Conservation (phyloP, 345 rosid species). For the Gynandropsis gynandra region DNA sequence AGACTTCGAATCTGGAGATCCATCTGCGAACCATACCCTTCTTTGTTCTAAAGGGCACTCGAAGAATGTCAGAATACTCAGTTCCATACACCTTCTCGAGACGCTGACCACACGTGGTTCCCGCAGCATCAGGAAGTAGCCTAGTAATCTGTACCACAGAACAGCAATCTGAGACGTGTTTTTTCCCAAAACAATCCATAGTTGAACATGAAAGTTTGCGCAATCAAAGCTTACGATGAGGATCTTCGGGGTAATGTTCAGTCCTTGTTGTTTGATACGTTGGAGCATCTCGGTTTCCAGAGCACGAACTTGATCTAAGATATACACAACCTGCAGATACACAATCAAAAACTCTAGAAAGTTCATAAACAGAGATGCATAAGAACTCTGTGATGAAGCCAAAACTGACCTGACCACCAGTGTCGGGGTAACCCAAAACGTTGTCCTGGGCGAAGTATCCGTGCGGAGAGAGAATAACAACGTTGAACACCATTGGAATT, state of each 20-base stretch:
- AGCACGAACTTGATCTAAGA: slow-evolving; percentile 94
- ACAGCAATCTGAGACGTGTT: background rate
- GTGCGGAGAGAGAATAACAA: slow-evolving; percentile 81
- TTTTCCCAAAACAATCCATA: background rate
- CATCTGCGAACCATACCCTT: slow-evolving; percentile 68
- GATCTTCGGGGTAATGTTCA: slow-evolving; percentile 72
- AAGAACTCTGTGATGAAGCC: background rate
- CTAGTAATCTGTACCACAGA: slow-evolving; percentile 47
- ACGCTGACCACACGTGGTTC: slow-evolving; percentile 88
- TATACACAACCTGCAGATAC: slow-evolving; percentile 64
- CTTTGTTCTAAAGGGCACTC: slow-evolving; percentile 69
- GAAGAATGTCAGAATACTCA: slow-evolving; percentile 67
- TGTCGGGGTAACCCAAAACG: slow-evolving; percentile 90
- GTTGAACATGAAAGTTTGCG: background rate
- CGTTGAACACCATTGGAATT: slow-evolving; percentile 82
- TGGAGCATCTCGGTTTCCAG: slow-evolving; percentile 74
- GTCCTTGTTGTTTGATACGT: slow-evolving; percentile 78
- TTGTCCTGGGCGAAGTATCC: slow-evolving; percentile 94
- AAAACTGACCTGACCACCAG: slow-evolving; percentile 74
- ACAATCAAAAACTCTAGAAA: background rate
- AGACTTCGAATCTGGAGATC: slow-evolving; percentile 89
- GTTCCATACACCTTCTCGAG: slow-evolving; percentile 76
- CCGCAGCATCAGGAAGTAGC: slow-evolving; percentile 77
- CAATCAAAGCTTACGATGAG: slow-evolving; percentile 48
- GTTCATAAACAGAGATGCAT: background rate